phyloP scores from a whole-genome alignment of 352 stramenopile species.

The Hyphochytrium catenoides region DNA sequence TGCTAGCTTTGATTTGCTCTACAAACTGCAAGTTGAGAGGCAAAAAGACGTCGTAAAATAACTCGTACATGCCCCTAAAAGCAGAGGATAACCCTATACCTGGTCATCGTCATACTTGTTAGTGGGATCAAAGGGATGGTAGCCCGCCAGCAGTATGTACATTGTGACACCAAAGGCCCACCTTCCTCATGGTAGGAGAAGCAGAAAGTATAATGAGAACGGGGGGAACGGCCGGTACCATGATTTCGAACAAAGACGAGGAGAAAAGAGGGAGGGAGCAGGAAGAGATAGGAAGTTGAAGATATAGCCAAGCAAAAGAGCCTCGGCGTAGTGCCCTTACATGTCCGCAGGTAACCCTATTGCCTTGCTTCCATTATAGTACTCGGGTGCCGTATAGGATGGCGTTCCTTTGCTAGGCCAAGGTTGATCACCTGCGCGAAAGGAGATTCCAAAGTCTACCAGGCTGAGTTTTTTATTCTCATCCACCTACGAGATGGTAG shows the following conservation, averaged over 20 bases:
- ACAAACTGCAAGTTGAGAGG: conserved; percentile 19
- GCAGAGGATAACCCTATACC: conserved; percentile 10
- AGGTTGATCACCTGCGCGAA: conserved; percentile 39
- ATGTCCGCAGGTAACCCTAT: conserved; percentile 8
- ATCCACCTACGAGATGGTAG: neutral
- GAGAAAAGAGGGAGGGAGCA: no score
- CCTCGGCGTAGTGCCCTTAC: conserved; percentile 20
- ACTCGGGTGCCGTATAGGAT: conserved; percentile 39
- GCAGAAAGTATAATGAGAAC: neutral
- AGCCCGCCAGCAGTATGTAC: conserved; percentile 56
- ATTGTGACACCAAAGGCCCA: conserved; percentile 51
- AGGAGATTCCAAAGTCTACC: conserved; percentile 59
- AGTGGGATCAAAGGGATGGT: conserved; percentile 51
- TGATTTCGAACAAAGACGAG: neutral
- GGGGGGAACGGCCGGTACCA: neutral
- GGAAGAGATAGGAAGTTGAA: neutral
- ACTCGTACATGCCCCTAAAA: neutral
- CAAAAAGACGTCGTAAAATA: neutral
- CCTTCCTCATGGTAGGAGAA: conserved; percentile 9
- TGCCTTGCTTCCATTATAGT: conserved; percentile 15
- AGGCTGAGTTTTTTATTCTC: conserved; percentile 7
- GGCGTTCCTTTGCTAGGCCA: conserved; percentile 44
- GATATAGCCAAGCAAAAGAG: neutral
- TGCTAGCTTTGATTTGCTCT: conserved; percentile 40
- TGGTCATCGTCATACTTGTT: conserved; percentile 59